Evolutionary conservation across 2,329 filamentous ascomycete genomes (phyloP), one percentile per base, ranked within the genome.

Genomic region (Penicillium griseofulvum): DNA sequence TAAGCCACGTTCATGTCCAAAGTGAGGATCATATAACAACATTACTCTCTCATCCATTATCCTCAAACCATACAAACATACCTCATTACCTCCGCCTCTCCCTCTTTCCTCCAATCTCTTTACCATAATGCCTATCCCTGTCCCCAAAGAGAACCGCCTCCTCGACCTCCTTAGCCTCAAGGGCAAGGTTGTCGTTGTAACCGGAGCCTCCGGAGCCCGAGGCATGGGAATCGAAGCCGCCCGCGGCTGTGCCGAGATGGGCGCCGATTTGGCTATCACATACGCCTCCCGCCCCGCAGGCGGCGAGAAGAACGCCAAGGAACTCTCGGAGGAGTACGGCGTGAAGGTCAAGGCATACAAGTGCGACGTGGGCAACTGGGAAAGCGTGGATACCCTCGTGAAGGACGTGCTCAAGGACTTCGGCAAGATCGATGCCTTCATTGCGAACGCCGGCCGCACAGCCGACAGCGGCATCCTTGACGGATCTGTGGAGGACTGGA

Each of bases 401-500:
- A 72, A 78, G 60, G 77, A 83, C 41, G 83, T 87, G 50, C 77
- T 87, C 69, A 76, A 78, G 62, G 89, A 92, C 68, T 92, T 91
- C 64, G 84, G 84, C 73, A 81, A 85, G 75, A 81, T 87, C 66
- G 84, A 87, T 66, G 82, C 81, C 65, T 86, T 87, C 74, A 82
- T 87, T 61, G 85, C 85, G 74, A 88, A 88, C 72, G 87, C 88
- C 19, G 88, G 88, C 54, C 83, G 84, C 58, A 89, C 88, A 6
- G 87, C 87, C 63, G 81, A 87, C 75, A 78, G 76, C 52, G 87
- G 87, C 55, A 81, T 90, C 68, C 78, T 90, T 46, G 87, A 90
- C 59, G 85, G 84, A 69, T 82, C 84, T 24, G 84, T 88, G 22
- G 81, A 87, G 68, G 88, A 90, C 69, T 85, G 85, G 70, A 85